Evolutionary conservation across 192 early-diverging fungal genomes (phyloP), one percentile per base, ranked within the genome.

Genomic region (Coemansia sp.): DNA sequence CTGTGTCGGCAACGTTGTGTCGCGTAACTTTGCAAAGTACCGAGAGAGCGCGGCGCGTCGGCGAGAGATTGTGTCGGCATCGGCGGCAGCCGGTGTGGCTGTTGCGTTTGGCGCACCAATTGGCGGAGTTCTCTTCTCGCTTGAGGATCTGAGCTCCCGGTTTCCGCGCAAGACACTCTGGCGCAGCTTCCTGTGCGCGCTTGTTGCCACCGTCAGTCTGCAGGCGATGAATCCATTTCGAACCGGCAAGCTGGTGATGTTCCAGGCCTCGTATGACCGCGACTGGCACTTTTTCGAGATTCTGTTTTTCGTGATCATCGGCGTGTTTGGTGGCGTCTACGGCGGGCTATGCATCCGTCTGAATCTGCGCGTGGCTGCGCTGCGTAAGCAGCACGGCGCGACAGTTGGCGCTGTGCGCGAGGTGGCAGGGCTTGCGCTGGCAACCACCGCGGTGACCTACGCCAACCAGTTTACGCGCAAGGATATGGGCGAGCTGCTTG

Each of bases 231-330:
- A 99, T 74, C 98, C 98, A 12, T 97, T 96, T 68, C 84, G 97
- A 48, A 97, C 96, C 8, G 96, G 96, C 43, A 99, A 98, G 81
- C 75, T 97, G 18, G 97, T 97, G 44, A 88, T 96, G 89, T 99
- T 98, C 77, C 95, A 98, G 78, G 94, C 95, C 11, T 87, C 87
- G 19, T 93, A 95, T 69, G 93, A 95, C 69, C 83, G 93, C 56
- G 91, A 94, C 57, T 99, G 96, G 96, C 94, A 96, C 75, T 90
- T 90, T 42, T 97, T 98, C 74, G 96, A 98, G 79, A 76, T 94
- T 9, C 66, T 92, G 10, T 89, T 97, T 68, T 90, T 96, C 38
- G 84, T 90, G 1, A 43, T 94, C 2, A 74, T 98, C 37, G 91
- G 91, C 26, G 78, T 89, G 37, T 91, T 93, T 82, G 98, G 98